Base-by-base conservation (phyloP, 2,329 filamentous ascomycete genomes). In the Pestalotiopsis fici region DNA sequence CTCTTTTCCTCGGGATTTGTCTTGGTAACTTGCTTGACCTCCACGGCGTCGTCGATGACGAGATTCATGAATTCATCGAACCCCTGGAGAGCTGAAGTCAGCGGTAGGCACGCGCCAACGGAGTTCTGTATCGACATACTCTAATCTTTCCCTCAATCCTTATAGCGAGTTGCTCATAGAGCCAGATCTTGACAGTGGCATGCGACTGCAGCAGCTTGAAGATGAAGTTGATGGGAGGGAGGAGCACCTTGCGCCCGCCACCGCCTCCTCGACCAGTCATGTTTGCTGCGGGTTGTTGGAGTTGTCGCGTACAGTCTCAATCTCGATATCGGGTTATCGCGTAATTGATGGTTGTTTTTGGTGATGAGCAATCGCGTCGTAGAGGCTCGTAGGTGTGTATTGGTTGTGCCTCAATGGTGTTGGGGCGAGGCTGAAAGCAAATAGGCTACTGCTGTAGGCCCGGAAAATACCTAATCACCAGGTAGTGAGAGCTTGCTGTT, bases 21-120 rank as follows among this genome's bases (percentile, higher is more conserved):
- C 85, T 97, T 97, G 70, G 92, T 94, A 66, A 93, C 85, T 77
- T 94, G 88, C 79, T 91, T 93, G 57, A 99, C 94, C 82, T 98
- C 95, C 67, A 98, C 90, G 35, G 96, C 96, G 74, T 99, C 94
- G 77, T 99, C 96, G 72, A 97, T 88, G 50, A 98, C 96, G 62
- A 99, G 86, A 83, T 99, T 99, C 95, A 99, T 98, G 83, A 98
- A 99, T 81, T 99, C 96, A 79, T 99, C 96, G 73, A 99, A 99
- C 15, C 96, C 95, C 94, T 97, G 70, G 1, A 43, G 66, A 66
- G 31, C 66, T 57, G 37, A 28, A 59, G 23, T 27, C 56, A 63
- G 13, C 27, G 12, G 27, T 23, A 15, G 28, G 23, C 54, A 21
- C 28, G 35, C 27, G 31, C 11, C 3, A 1, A 21, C 12, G 12